These are phyloP conservation scores for Calonectria hawksworthii DNA, from an alignment of 2,329 filamentous ascomycete genomes.

Conservation along the genomic window DNA sequence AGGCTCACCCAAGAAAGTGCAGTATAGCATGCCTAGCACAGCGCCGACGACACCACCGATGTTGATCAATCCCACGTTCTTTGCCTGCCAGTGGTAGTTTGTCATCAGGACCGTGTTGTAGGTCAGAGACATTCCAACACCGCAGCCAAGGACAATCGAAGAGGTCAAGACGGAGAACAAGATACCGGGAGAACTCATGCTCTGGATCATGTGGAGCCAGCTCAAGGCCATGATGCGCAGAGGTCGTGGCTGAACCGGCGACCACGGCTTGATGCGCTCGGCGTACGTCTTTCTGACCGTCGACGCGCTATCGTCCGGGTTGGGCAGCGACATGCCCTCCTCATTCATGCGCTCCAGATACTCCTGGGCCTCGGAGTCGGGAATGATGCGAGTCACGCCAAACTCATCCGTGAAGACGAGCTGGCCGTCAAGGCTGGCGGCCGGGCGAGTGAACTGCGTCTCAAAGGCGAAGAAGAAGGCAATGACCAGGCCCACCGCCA, in stretches of 20 bases:
- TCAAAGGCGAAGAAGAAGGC: conserved; percentile 16
- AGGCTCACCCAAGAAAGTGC: conserved; percentile 3
- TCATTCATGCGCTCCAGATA: background rate
- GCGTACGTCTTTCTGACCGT: background rate
- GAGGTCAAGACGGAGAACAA: background rate
- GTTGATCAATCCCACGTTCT: background rate
- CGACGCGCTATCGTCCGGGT: background rate
- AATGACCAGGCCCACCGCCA: conserved; percentile 13
- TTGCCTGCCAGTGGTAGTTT: conserved; percentile 1
- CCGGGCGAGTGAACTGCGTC: conserved; percentile 16
- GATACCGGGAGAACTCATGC: background rate
- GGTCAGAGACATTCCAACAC: conserved; percentile 1
- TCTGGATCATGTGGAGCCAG: background rate
- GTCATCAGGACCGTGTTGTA: conserved; percentile 7
- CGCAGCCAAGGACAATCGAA: background rate
- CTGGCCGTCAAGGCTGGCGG: conserved; percentile 9
- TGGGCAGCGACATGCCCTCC: background rate
- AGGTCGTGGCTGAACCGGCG: background rate
- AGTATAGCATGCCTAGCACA: background rate
- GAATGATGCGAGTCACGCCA: background rate
- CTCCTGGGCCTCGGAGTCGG: background rate
- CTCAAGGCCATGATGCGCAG: background rate
- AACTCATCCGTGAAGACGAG: conserved; percentile 6
- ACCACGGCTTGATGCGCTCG: background rate
- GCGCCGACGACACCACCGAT: background rate